Evolutionary conservation across 768 basidiomycete genomes (phyloP).

Genomic region (Tubosaeta sp.): DNA sequence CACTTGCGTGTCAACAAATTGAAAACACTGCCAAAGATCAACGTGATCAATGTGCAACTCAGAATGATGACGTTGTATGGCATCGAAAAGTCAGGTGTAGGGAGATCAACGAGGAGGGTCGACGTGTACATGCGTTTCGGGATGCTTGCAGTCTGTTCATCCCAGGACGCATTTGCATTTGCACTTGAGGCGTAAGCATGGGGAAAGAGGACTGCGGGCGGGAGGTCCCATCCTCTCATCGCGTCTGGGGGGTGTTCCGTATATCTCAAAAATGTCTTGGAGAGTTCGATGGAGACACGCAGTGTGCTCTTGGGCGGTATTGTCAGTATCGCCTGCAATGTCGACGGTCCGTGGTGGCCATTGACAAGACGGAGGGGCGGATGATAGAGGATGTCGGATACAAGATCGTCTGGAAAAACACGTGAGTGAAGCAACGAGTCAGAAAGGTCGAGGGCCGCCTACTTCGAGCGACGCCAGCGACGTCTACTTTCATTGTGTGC

Average conservation of each 20-base stretch:
- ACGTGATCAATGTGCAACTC: conserved; percentile 84
- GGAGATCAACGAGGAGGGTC: conserved; percentile 82
- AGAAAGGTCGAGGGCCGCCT: conserved; percentile 10
- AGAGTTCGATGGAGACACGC: conserved; percentile 65
- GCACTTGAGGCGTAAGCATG: not conserved
- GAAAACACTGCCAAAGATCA: conserved; percentile 91
- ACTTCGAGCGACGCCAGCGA: conserved; percentile 48
- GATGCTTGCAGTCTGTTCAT: not conserved
- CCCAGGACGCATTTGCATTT: conserved; percentile 1
- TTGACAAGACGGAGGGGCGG: conserved; percentile 29
- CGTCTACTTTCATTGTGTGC: conserved; percentile 60
- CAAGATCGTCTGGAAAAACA: conserved; percentile 48
- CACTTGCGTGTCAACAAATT: conserved; percentile 82
- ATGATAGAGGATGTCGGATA: conserved; percentile 61
- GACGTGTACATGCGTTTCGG: conserved; percentile 65
- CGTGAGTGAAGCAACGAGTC: not conserved
- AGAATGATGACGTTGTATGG: conserved; percentile 99
- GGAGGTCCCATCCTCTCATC: conserved; percentile 90
- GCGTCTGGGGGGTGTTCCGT: conserved; percentile 97
- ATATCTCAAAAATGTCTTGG: conserved; percentile 84
- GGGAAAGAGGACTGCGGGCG: conserved; percentile 73
- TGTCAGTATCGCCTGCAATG: conserved; percentile 64
- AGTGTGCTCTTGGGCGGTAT: conserved; percentile 69
- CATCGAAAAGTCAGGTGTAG: conserved; percentile 99
- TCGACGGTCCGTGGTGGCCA: conserved; percentile 44